These are phyloP conservation scores for Vitis rupestris DNA, from an alignment of 164 flowering plant genomes.

Conservation along the genomic window DNA sequence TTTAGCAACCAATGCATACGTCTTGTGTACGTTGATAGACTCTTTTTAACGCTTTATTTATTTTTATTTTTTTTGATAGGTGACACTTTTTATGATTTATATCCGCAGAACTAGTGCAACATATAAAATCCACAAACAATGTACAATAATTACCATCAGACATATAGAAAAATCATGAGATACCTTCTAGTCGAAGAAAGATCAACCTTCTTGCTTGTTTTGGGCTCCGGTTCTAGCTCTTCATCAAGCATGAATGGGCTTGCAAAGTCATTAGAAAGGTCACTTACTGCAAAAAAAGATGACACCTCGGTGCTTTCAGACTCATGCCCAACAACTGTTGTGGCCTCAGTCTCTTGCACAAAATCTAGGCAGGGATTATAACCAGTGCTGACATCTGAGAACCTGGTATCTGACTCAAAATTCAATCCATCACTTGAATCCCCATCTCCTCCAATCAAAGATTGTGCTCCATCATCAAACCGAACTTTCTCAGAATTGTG, in stretches of 20 bases:
- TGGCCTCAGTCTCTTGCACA: slow-evolving; percentile 19
- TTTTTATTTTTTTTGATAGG: too few relatives aligned
- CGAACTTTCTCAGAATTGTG: slow-evolving; percentile 12
- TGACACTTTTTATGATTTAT: too few relatives aligned
- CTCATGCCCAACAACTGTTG: slow-evolving; percentile 14
- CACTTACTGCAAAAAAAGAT: slow-evolving; percentile 20
- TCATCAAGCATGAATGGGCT: slow-evolving; percentile 86
- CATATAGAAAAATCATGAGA: background rate
- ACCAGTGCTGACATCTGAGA: slow-evolving; percentile 8
- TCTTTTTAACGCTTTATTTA: too few relatives aligned
- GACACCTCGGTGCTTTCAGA: slow-evolving; percentile 12
- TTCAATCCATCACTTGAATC: slow-evolving; percentile 7
- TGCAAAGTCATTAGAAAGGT: slow-evolving; percentile 50
- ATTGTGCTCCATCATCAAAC: slow-evolving; percentile 17
- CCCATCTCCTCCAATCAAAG: slow-evolving; percentile 10
- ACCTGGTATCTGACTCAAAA: slow-evolving; percentile 13
- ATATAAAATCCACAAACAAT: background rate
- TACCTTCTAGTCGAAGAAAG: slow-evolving; percentile 52
- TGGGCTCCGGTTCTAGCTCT: slow-evolving; percentile 77
- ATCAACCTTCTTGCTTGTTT: slow-evolving; percentile 30
- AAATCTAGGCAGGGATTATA: slow-evolving; percentile 3
- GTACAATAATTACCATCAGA: background rate
- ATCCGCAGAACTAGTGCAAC: too few relatives aligned
- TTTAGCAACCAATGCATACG: too few relatives aligned
- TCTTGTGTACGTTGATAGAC: too few relatives aligned